Evolutionary conservation across 202 grass and related monocot genomes (phyloP).

Genomic region (Cymbopogon flexuosus): DNA sequence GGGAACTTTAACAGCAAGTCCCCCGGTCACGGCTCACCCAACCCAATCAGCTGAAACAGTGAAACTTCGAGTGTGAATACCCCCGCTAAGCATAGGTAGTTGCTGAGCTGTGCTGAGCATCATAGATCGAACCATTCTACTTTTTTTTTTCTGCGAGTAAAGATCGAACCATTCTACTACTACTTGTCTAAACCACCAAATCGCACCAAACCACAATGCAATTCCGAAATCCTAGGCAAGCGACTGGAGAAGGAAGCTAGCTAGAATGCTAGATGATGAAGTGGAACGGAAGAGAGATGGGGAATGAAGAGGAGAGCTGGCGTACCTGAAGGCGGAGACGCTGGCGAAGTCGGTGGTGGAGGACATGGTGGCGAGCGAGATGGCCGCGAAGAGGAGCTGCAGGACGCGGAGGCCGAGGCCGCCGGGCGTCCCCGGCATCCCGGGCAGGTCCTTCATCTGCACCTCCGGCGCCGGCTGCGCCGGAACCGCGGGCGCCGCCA

Average conservation of each 20-base stretch:
- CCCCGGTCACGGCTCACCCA: background rate
- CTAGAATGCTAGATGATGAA: too few relatives aligned
- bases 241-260: background rate
- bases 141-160: too few relatives aligned
- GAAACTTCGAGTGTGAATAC: background rate
- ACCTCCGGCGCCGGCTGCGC: conserved; percentile 51
- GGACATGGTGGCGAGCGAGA: conserved; percentile 70
- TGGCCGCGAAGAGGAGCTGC: conserved; percentile 67
- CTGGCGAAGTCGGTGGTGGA: conserved; percentile 77
- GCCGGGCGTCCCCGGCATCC: conserved; percentile 72
- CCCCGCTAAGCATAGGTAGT: background rate
- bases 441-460: conserved; percentile 84
- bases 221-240: background rate
- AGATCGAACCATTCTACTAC: too few relatives aligned
- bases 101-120: background rate
- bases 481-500: conserved; percentile 67
- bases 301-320: background rate
- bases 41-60: background rate
- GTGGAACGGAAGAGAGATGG: background rate
- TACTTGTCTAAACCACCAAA: background rate
- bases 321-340: conserved; percentile 79
- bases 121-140: background rate
- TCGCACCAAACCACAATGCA: background rate
- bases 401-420: conserved; percentile 65
- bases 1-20: background rate